Conservation (phyloP, 177 flowering plant species). For the Vitis hybrid region DNA sequence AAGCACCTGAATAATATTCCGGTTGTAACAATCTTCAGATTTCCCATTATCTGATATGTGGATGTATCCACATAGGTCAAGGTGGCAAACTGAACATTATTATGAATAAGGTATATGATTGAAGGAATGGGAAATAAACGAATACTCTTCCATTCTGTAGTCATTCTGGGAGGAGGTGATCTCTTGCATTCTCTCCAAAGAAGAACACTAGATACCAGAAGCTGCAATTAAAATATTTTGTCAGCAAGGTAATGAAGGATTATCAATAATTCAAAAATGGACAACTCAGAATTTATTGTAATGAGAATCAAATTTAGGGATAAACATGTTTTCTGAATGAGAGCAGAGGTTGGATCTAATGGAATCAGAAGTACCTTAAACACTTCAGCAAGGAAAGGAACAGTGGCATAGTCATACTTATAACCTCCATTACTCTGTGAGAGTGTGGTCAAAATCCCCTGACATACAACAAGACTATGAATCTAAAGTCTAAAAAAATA, state of each 20-base stretch:
- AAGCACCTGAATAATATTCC: slow-evolving; percentile 90
- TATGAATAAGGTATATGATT: slow-evolving; percentile 76
- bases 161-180: slow-evolving; percentile 63
- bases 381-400: slow-evolving; percentile 96
- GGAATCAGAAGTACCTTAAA: slow-evolving; percentile 61
- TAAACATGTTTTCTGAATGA: background rate
- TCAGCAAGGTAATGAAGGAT: background rate
- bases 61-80: slow-evolving; percentile 88
- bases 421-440: slow-evolving; percentile 89
- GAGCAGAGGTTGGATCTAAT: background rate
- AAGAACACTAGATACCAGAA: slow-evolving; percentile 65
- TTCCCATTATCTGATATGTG: slow-evolving; percentile 97
- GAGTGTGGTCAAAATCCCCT: slow-evolving; percentile 94
- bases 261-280: too few relatives aligned
- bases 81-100: slow-evolving; percentile 90
- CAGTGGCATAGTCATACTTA: slow-evolving; percentile 90
- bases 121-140: slow-evolving; percentile 81
- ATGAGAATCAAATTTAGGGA: background rate
- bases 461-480: background rate
- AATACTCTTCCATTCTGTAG: slow-evolving; percentile 77
- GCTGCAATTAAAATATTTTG: slow-evolving; percentile 37
- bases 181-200: slow-evolving; percentile 63
- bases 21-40: slow-evolving; percentile 92
- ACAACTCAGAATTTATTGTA: too few relatives aligned
- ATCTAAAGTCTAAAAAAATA: background rate